Percentiles rank a stretch among this genome's conserved stretches.
These are phyloP conservation scores for Kodamaea fungicola DNA, from an alignment of 1,139 yeast genomes.

Conservation along the genomic window DNA sequence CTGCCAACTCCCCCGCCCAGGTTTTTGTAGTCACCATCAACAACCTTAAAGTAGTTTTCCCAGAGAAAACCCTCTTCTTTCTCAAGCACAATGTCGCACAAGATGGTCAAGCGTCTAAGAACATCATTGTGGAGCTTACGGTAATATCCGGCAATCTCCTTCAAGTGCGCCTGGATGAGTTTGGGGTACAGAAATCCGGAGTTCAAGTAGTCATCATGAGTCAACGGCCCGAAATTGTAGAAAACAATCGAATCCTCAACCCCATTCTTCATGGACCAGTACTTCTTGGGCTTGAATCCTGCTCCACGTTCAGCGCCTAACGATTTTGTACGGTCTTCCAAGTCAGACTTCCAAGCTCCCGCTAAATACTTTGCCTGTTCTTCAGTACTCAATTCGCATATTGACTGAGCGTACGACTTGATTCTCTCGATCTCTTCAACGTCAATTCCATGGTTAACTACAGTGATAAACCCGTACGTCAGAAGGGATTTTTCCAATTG, in stretches of 20 bases:
- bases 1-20: constrained; percentile 30
- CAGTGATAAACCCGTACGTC: constrained; percentile 20
- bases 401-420: constrained; percentile 20
- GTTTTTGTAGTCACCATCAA: constrained; percentile 17
- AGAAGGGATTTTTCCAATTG: constrained; percentile 20
- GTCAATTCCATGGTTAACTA: constrained; percentile 20
- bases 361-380: constrained; percentile 18
- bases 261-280: constrained; percentile 31
- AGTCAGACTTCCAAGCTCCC: constrained; percentile 19
- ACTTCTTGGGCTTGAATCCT: constrained; percentile 29
- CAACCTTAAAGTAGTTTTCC: constrained; percentile 25
- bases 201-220: constrained; percentile 22
- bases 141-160: constrained; percentile 23
- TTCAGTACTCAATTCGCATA: constrained; percentile 21
- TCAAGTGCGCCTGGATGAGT: constrained; percentile 19
- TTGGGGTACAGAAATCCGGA: constrained; percentile 21
- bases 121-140: constrained; percentile 20
- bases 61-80: constrained; percentile 28
- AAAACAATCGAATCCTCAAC: constrained; percentile 27
- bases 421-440: constrained; percentile 15
- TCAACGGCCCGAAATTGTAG: constrained; percentile 25
- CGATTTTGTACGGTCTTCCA: constrained; percentile 10
- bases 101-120: constrained; percentile 19
- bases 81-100: constrained; percentile 28
- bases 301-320: constrained; percentile 27